Base-by-base conservation (phyloP, 2,329 filamentous ascomycete species). In the Beauveria rudraprayagi region DNA sequence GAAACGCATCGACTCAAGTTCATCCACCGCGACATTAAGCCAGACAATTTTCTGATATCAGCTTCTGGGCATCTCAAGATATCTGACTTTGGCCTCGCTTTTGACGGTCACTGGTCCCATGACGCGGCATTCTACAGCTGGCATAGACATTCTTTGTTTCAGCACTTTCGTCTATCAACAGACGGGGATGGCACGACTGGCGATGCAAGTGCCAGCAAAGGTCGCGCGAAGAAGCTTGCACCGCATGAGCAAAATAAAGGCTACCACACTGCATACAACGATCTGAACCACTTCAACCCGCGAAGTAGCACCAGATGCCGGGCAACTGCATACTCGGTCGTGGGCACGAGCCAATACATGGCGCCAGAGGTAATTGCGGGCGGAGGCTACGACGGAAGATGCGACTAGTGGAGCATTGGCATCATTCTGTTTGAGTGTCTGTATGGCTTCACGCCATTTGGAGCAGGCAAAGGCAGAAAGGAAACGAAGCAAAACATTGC, bases 261-360 rank as follows among this genome's bases (percentile, higher is more conserved):
- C 5, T 66, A 63, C 7, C 47, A 65, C n/a, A 61, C 60, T 10
- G 63, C 63, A 11, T 66, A 71, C 17, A 67, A 69, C 16, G 69
- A 73, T 52, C 65, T 76, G 14, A 66, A 68, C 50, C 66, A 65
- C 64, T 77, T 92, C 10, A 46, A 55, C 5, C 58, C 58, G 3
- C 19, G 89, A 50, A 87, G 91, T 69, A 79, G 80, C 17, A 82
- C 80, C 64, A 83, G 88, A 28, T 88, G 86, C 66, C 85, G 91
- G 44, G 83, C 83, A 40, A 82, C 91, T 40, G 93, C 93, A 1
- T 84, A 87, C 66, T 96, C 92, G 51, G 86, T 96, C 1, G 93
- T 97, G 11, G 93, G 93, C 2, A 97, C 94, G 2, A 96, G 92
- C 71, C 93, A 97, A 71, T 97, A 97, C 77, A 97, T 97, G 94